Conservation (phyloP, 257 asterid genomes). For the Fraxinus cuspidata region DNA sequence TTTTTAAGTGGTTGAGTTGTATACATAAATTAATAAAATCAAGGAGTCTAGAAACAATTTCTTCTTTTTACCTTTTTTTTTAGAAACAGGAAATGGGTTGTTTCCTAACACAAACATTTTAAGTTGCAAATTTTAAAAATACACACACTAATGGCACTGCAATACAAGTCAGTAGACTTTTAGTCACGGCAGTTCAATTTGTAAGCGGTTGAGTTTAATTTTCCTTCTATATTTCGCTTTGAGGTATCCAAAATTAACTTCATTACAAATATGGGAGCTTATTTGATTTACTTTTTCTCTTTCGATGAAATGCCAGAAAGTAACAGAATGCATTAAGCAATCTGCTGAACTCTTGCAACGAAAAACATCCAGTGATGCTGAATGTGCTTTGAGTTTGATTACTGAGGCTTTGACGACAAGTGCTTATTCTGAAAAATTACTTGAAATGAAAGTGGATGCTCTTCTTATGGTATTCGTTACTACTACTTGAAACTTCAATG, state of each 20-base stretch:
- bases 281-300: conserved; percentile 7
- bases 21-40: neutral
- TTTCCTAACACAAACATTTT: neutral
- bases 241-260: conserved; percentile 6
- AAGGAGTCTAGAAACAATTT: neutral
- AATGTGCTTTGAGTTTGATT: conserved; percentile 60
- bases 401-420: conserved; percentile 75
- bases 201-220: neutral
- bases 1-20: neutral
- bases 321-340: conserved; percentile 58
- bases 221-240: neutral
- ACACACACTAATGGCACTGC: neutral
- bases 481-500: conserved; percentile 2
- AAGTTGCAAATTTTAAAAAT: neutral
- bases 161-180: neutral
- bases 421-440: conserved; percentile 61
- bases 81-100: neutral
- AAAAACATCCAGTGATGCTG: conserved; percentile 56
- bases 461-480: conserved; percentile 69
- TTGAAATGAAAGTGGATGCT: conserved; percentile 81
- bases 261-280: conserved; percentile 3
- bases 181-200: neutral
- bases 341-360: conserved; percentile 58
- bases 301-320: conserved; percentile 57
- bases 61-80: neutral